Conservation (phyloP, 192 early-diverging fungal species). For the Coemansia aciculifera region DNA sequence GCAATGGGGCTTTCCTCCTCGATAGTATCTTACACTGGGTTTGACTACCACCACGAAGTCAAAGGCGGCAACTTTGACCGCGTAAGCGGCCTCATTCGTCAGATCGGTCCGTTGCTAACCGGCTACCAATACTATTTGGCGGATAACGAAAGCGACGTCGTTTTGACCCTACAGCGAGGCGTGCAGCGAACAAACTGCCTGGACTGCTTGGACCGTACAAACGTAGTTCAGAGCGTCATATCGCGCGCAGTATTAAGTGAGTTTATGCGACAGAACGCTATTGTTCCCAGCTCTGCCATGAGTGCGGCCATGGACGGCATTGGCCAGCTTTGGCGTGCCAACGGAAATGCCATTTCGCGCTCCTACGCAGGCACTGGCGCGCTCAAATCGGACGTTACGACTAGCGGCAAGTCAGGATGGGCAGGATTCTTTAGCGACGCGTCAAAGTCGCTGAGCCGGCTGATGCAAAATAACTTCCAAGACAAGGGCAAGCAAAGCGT, state of each 20-base stretch:
- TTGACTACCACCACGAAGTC: slow-evolving; percentile 83
- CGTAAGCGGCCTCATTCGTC: slow-evolving; percentile 59
- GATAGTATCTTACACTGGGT: slow-evolving; percentile 66
- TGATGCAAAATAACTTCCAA: slow-evolving; percentile 95
- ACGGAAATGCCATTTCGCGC: slow-evolving; percentile 88
- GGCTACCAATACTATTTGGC: slow-evolving; percentile 69
- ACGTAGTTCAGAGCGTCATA: slow-evolving; percentile 83
- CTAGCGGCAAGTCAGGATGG: slow-evolving; percentile 76
- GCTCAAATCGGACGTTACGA: slow-evolving; percentile 84
- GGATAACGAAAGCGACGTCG: slow-evolving; percentile 58
- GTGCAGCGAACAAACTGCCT: slow-evolving; percentile 92
- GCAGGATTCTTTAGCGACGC: slow-evolving; percentile 86
- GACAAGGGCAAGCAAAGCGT: slow-evolving; percentile 93
- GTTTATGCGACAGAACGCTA: slow-evolving; percentile 46
- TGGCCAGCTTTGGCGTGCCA: slow-evolving; percentile 76
- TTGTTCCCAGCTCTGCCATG: slow-evolving; percentile 13
- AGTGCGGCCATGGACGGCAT: slow-evolving; percentile 47
- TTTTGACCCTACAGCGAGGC: slow-evolving; percentile 74
- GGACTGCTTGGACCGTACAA: slow-evolving; percentile 86
- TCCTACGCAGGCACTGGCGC: slow-evolving; percentile 98
- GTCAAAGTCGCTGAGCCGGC: slow-evolving; percentile 87
- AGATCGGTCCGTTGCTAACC: slow-evolving; percentile 58
- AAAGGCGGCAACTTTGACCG: slow-evolving; percentile 79
- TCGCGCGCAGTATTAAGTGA: slow-evolving; percentile 56
- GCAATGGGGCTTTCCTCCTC: slow-evolving; percentile 48